A percentile compares a stretch with the other conserved stretches of the same genome.
Evolutionary conservation across 2,329 filamentous ascomycete genomes (phyloP).

Genomic region (Penicillium sp.): DNA sequence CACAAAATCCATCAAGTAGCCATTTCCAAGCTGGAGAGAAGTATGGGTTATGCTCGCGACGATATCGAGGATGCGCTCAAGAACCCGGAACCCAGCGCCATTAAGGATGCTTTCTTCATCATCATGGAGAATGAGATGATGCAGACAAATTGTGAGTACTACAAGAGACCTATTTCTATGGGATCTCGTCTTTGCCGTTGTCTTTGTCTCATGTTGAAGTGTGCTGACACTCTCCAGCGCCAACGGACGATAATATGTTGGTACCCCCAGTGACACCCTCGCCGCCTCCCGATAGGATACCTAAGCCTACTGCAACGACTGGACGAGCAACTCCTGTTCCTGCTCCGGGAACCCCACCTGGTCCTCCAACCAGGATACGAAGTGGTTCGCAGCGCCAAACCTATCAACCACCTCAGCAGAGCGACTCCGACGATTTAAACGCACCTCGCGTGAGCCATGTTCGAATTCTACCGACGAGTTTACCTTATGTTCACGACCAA

Average conservation of each 20-base stretch:
- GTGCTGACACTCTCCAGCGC: too few species aligned
- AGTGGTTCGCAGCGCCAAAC: too few species aligned
- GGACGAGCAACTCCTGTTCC: too few species aligned
- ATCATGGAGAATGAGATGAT: conserved; percentile 96
- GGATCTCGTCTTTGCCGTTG: too few species aligned
- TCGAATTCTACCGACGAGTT: conserved; percentile 78
- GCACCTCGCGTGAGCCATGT: conserved; percentile 68
- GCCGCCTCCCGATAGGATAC: too few species aligned
- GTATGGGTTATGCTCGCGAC: conserved; percentile 90
- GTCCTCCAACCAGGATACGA: conserved; percentile 22
- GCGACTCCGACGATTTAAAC: too few species aligned
- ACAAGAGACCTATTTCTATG: too few species aligned
- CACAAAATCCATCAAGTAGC: conserved; percentile 87
- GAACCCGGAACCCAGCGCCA: conserved; percentile 86
- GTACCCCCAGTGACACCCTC: too few species aligned
- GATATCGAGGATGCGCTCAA: conserved; percentile 91
- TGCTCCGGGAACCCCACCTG: too few species aligned
- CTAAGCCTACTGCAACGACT: too few species aligned
- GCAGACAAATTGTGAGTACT: conserved; percentile 84
- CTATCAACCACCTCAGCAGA: too few species aligned
- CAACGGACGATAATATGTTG: conserved; percentile 31
- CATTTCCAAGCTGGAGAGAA: conserved; percentile 90
- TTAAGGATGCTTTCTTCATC: conserved; percentile 98
- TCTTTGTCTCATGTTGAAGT: too few species aligned
- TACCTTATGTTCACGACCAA: conserved; percentile 82